A percentile compares a stretch with the other conserved stretches of the same genome.
Evolutionary conservation across 352 stramenopile species (phyloP).

Genomic region (Globisporangium megalacanthum): DNA sequence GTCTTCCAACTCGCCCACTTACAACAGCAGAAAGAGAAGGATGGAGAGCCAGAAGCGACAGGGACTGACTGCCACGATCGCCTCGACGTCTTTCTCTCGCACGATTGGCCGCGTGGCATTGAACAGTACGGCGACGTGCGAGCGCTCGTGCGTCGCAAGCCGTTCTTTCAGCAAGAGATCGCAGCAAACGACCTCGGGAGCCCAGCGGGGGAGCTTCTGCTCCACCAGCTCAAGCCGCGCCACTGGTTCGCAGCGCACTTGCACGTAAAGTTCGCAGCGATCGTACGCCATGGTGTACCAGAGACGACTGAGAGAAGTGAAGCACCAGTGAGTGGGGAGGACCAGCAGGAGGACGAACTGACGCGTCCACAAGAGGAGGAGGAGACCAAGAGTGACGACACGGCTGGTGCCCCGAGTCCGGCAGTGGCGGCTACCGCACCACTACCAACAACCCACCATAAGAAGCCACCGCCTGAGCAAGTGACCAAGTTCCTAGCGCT

Average conservation of each 20-base stretch:
- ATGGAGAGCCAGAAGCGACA: neutral
- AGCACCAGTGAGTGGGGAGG: neutral
- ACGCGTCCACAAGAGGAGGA: neutral
- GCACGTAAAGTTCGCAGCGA: constrained; percentile 97
- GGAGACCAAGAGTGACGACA: neutral
- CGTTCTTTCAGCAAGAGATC: constrained; percentile 95
- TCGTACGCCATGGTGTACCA: constrained; percentile 75
- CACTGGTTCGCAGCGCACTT: constrained; percentile 99
- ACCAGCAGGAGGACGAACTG: too few species aligned
- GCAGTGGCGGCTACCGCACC: neutral
- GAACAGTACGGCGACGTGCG: constrained; percentile 91
- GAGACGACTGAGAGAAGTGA: neutral
- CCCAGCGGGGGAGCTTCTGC: constrained; percentile 87
- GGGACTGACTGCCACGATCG: neutral
- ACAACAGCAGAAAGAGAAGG: constrained; percentile 43
- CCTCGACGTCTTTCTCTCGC: constrained; percentile 90
- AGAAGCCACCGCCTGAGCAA: constrained; percentile 2
- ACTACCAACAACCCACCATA: too few species aligned
- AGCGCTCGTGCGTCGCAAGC: constrained; percentile 90
- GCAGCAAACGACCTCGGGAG: constrained; percentile 92
- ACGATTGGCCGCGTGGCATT: constrained; percentile 99
- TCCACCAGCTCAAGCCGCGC: constrained; percentile 89
- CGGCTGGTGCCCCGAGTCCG: neutral
- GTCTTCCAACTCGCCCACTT: constrained; percentile 89
- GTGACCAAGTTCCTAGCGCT: constrained; percentile 96